Base-by-base conservation (phyloP, 1,284 basidiomycete species). In the Lentinus polychrous region DNA sequence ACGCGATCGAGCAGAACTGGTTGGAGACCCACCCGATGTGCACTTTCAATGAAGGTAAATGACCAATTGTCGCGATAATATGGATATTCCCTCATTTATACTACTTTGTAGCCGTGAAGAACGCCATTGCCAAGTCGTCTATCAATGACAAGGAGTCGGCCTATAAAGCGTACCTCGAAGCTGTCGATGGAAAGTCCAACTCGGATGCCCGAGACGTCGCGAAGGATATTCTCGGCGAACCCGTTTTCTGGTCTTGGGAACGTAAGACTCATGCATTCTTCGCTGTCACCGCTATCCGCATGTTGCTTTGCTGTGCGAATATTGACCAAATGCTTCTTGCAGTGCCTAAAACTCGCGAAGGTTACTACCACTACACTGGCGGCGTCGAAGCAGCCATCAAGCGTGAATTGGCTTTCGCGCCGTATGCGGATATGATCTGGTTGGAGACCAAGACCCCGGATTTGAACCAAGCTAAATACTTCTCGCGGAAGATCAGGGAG, bases 321-420 rank as follows among this genome's bases (percentile, higher is more conserved):
- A 38, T 42, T 12, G 12, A 33, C 23, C 23, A 18, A 31, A 20
- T 51, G n/a, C n/a, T n/a, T n/a, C n/a, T n/a, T n/a, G n/a, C 27
- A 85, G 89, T 85, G 45, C 91, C 93, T 6, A 80, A 93, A 35
- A 96, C 93, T 2, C 79, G 86, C 39, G 93, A 96, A 68, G 93
- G 93, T 12, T 95, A 94, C 68, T 92, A 94, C 63, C 91, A 91
- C 66, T 91, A 85, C 63, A 82, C 82, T 20, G 83, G 90, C n/a
- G 92, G 93, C 33, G 70, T 91, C 43, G 81, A 83, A 56, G 79
- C 88, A 4, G 91, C 91, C n/a, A 80, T 92, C 63, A 85, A 85
- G 60, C 86, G 93, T 46, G 81, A 84, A 12, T 75, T 87, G 55
- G 77, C 79, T 33, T 95, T 84, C 60, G 88, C 90, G 1, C 86